Evolutionary conservation across 2,329 filamentous ascomycete species (phyloP).

Genomic region (Xylaria sp.): DNA sequence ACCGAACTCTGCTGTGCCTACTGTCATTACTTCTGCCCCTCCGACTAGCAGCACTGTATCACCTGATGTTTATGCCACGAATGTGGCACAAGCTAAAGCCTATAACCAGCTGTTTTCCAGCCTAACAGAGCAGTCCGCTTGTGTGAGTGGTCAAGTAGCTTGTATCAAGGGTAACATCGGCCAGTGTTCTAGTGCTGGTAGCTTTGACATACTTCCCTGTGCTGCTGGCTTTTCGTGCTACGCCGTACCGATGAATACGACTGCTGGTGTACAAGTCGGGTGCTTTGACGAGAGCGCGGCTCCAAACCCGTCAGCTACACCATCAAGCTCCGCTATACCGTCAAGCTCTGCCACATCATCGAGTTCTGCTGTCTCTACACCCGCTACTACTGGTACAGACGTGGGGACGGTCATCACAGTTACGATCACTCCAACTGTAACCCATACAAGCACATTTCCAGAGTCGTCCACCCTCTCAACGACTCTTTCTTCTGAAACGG

Average conservation of each 20-base stretch:
- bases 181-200: slow-evolving; percentile 56
- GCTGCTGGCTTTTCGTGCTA: slow-evolving; percentile 57
- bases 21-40: slow-evolving; percentile 52
- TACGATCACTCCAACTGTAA: slow-evolving; percentile 45
- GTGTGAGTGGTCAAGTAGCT: slow-evolving; percentile 59
- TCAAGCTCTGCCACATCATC: slow-evolving; percentile 21
- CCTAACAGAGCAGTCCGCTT: slow-evolving; percentile 60
- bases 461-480: slow-evolving; percentile 10
- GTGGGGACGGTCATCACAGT: slow-evolving; percentile 35
- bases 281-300: slow-evolving; percentile 55
- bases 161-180: slow-evolving; percentile 64
- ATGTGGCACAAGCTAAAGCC: slow-evolving; percentile 57
- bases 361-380: slow-evolving; percentile 26
- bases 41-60: slow-evolving; percentile 55
- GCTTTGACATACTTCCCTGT: slow-evolving; percentile 57
- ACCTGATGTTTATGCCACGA: slow-evolving; percentile 56
- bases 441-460: slow-evolving; percentile 39
- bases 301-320: slow-evolving; percentile 30
- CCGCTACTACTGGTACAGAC: slow-evolving; percentile 22
- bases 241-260: slow-evolving; percentile 64
- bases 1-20: slow-evolving; percentile 56
- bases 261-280: slow-evolving; percentile 59
- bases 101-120: slow-evolving; percentile 61
- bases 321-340: slow-evolving; percentile 21
- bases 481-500: slow-evolving; percentile 16